Evolutionary conservation across 208 protist genomes (phyloP).

Genomic region (Leishmania arabica): DNA sequence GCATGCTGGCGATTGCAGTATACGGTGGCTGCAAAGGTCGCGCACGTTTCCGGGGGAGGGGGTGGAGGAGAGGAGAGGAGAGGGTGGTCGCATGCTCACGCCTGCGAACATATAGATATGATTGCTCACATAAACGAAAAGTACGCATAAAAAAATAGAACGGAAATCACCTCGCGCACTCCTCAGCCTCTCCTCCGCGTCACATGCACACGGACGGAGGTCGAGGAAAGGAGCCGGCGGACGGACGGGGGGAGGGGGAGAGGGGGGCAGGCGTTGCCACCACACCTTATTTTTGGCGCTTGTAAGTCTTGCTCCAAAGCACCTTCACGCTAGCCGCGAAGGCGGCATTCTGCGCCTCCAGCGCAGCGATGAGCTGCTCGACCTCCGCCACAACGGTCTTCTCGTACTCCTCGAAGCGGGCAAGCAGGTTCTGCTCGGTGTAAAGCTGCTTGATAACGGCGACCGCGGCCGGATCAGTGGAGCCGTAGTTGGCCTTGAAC

Average conservation of each 20-base stretch:
- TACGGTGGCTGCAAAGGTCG: neutral
- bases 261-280: neutral
- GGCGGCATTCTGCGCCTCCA: constrained; percentile 37
- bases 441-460: constrained; percentile 91
- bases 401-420: constrained; percentile 85
- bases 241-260: neutral
- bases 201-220: neutral
- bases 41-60: neutral
- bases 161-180: constrained; percentile 2
- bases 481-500: constrained; percentile 94
- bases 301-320: constrained; percentile 91
- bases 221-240: neutral
- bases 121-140: neutral
- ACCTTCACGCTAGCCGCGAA: constrained; percentile 68
- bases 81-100: neutral
- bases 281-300: constrained; percentile 67
- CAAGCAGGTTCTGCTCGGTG: constrained; percentile 68
- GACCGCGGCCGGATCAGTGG: constrained; percentile 70
- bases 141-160: constrained; percentile 22
- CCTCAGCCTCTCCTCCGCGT: neutral
- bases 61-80: neutral
- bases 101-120: neutral
- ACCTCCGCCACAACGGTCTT: constrained; percentile 62
- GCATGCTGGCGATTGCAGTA: neutral
- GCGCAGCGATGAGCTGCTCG: constrained; percentile 41